Conservation (phyloP, 140 eudicot species). For the Bidens hawaiensis region DNA sequence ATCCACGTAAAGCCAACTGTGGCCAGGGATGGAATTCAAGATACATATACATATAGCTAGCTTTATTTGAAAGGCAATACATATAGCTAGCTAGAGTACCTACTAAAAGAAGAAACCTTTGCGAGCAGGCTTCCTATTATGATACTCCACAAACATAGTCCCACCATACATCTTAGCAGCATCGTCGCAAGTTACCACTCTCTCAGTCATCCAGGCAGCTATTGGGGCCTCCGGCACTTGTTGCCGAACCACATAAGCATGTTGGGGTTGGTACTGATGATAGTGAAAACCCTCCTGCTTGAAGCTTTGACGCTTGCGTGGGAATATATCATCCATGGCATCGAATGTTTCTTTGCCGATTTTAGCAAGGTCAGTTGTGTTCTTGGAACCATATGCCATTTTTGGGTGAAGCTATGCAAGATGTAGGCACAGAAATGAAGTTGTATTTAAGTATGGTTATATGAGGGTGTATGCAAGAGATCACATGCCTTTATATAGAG, state of each 20-base stretch:
- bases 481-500: conserved; percentile 13
- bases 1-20: conserved; percentile 27
- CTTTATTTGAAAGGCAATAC: too few species aligned
- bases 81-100: conserved; percentile 1
- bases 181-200: conserved; percentile 8
- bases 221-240: conserved; percentile 13
- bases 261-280: conserved; percentile 31
- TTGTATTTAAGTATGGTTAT: conserved; percentile 8
- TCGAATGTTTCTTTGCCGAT: conserved; percentile 17
- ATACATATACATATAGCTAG: not conserved
- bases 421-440: conserved; percentile 2
- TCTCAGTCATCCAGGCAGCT: conserved; percentile 6
- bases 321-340: conserved; percentile 9
- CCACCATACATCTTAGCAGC: conserved; percentile 28
- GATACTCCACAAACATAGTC: conserved; percentile 12
- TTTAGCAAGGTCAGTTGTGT: conserved; percentile 18
- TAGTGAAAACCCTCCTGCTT: conserved; percentile 1
- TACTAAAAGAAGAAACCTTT: conserved; percentile 23
- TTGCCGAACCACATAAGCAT: conserved; percentile 21
- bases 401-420: not conserved
- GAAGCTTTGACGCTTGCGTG: not conserved
- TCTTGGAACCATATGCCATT: conserved; percentile 16
- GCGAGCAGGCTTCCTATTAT: conserved; percentile 18
- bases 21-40: conserved; percentile 28
- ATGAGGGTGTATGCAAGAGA: conserved; percentile 8